Conservation (phyloP, 2,329 filamentous ascomycete species). For the Colletotrichum acutatum region DNA sequence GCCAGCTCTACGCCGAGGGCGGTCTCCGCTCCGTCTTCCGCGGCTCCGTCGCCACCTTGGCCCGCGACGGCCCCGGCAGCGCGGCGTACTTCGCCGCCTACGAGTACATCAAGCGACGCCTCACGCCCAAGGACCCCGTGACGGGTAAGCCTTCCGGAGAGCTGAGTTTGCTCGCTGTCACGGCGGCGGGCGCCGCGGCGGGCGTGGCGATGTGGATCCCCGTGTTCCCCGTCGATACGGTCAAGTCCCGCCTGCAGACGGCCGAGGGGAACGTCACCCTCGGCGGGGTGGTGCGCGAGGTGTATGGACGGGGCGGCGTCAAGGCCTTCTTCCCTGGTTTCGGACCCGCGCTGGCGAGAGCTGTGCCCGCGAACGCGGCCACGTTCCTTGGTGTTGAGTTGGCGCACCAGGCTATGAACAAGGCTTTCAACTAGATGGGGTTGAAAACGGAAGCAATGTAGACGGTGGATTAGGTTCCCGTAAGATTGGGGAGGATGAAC, state of each 20-base stretch:
- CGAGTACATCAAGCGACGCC: slow-evolving; percentile 88
- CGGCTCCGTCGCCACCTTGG: slow-evolving; percentile 89
- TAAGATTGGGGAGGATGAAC: too few relatives aligned
- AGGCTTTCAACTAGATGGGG: slow-evolving; percentile 71
- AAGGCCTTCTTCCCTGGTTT: slow-evolving; percentile 98
- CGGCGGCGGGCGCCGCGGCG: slow-evolving; percentile 87
- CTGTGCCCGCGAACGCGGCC: slow-evolving; percentile 95
- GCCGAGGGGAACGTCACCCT: slow-evolving; percentile 87
- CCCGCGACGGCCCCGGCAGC: slow-evolving; percentile 90
- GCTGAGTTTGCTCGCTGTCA: slow-evolving; percentile 84
- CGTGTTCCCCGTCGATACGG: slow-evolving; percentile 96
- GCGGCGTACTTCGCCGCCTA: slow-evolving; percentile 98
- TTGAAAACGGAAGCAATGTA: too few relatives aligned
- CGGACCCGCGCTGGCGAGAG: slow-evolving; percentile 89
- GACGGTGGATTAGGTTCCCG: too few relatives aligned
- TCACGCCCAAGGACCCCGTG: slow-evolving; percentile 84
- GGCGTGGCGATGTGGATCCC: slow-evolving; percentile 99
- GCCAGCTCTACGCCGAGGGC: slow-evolving; percentile 91
- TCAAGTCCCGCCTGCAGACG: slow-evolving; percentile 94
- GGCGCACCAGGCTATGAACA: slow-evolving; percentile 85
- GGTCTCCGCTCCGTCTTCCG: slow-evolving; percentile 93
- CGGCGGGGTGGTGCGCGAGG: slow-evolving; percentile 78
- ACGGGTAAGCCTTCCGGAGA: slow-evolving; percentile 79
- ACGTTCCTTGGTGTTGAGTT: slow-evolving; percentile 91
- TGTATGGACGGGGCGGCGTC: slow-evolving; percentile 86